phyloP scores from a whole-genome alignment of 2,329 filamentous ascomycete species.

The Coniochaeta ligniaria region DNA sequence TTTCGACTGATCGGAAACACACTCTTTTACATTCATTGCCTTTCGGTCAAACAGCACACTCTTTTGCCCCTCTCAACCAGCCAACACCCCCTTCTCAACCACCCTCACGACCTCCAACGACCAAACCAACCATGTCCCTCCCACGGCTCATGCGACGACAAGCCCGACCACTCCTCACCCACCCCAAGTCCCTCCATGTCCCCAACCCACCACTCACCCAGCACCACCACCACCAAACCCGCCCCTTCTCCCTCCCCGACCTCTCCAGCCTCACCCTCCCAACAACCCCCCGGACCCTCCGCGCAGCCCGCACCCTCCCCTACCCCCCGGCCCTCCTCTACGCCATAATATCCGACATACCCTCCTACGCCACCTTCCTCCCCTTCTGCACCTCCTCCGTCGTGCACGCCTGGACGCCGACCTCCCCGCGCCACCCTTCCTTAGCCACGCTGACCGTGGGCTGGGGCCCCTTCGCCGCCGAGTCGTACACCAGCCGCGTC shows the following conservation, averaged over 20 bases:
- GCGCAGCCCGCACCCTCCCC: slow-evolving; percentile 67
- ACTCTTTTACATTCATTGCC: neutral
- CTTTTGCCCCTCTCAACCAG: too few relatives aligned
- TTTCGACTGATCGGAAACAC: neutral
- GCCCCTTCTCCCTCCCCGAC: slow-evolving; percentile 10
- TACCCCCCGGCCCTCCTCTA: slow-evolving; percentile 69
- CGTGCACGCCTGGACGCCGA: slow-evolving; percentile 65
- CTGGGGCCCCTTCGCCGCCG: slow-evolving; percentile 70
- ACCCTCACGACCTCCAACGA: neutral
- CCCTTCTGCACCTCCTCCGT: slow-evolving; percentile 77
- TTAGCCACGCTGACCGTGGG: slow-evolving; percentile 76
- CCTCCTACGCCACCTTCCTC: slow-evolving; percentile 79
- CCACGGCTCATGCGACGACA: neutral
- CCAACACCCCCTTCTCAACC: neutral
- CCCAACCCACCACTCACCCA: neutral
- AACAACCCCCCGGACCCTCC: slow-evolving; percentile 52
- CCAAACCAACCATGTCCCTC: neutral
- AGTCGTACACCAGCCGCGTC: slow-evolving; percentile 74
- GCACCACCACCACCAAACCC: neutral
- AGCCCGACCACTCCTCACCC: neutral
- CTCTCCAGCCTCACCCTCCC: slow-evolving; percentile 21
- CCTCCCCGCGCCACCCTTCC: slow-evolving; percentile 49
- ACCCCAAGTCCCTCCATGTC: too few relatives aligned
- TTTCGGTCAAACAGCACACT: neutral
- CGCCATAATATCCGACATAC: slow-evolving; percentile 79